Base-by-base conservation (phyloP, 345 rosid genomes). In the sweet orange (Citrus sinensis) region DNA sequence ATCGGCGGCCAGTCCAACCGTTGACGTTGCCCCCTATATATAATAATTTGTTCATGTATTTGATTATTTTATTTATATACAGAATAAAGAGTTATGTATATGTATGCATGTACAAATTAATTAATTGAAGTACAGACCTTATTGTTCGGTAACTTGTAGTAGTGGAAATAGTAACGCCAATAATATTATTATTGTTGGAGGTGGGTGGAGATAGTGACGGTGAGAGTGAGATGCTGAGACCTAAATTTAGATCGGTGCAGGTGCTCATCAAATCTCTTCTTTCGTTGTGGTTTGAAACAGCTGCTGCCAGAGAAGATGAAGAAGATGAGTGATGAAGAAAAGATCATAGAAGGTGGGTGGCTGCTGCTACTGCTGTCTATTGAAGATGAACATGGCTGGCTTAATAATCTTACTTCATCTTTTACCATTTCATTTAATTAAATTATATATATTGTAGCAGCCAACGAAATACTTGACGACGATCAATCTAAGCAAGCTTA, bases 1-100 rank as follows among this genome's bases (percentile, higher is more conserved):
- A 86, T 74, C 6, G 88, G 88, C 20, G 88, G 86, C 86, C 88
- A 86, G 58, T 80, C 78, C 3, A 65, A 30, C 7, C 78, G 25
- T 29, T 62, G 51, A 60, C 76, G 32, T n/a, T 67, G 51, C 66
- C 75, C 78, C 78, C 83, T 80, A 54, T 29, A 27, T 14, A 2
- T 34, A 40, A 40, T 40, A 9, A 40, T 40, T 9, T 40, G 46
- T 40, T 40, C 13, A 9, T 40, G 2, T 35, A 40, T 40, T 9
- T 40, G 13, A 40, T 9, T 40, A 2, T 40, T 2, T 40, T 40
- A 40, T 40, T 9, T 40, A 9, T 40, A 0, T 39, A 39, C 8
- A 39, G 42, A 39, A 39, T 39, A 39, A 39, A 39, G 42, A 39
- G 9, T 39, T 39, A 39, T 39, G 0, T 40, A 40, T 40, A 9